Evolutionary conservation across 225 moss, liverwort and hornwort genomes (phyloP).

Genomic region (Takakia lepidozioides): DNA sequence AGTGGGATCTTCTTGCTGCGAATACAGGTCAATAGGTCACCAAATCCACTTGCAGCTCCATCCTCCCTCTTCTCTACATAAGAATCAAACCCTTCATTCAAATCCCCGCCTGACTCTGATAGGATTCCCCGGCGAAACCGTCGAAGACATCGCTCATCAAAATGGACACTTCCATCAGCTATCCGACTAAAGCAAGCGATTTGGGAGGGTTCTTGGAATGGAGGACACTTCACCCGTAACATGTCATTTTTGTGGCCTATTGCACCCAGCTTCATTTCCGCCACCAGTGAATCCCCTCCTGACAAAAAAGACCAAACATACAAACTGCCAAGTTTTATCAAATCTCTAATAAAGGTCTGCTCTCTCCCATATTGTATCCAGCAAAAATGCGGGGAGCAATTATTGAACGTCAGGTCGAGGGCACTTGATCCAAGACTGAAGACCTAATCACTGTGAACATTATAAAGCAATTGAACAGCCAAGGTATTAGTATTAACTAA

Average conservation of each 20-base stretch:
- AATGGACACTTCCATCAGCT: conserved; percentile 60
- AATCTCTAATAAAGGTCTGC: conserved; percentile 1
- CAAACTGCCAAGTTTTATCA: conserved; percentile 15
- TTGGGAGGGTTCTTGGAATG: conserved; percentile 89
- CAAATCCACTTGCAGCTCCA: conserved; percentile 69
- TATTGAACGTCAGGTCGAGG: too few species aligned
- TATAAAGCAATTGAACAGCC: too few species aligned
- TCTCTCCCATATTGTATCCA: too few species aligned
- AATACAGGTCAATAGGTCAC: conserved; percentile 83
- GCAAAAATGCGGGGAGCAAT: too few species aligned
- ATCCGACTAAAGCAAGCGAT: conserved; percentile 82
- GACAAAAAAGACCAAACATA: conserved; percentile 13
- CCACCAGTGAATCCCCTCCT: conserved; percentile 61
- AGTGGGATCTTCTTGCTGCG: conserved; percentile 79
- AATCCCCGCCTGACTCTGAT: conserved; percentile 58
- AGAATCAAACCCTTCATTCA: conserved; percentile 88
- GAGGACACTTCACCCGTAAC: conserved; percentile 79
- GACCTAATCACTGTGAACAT: too few species aligned
- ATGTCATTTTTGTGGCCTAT: conserved; percentile 84
- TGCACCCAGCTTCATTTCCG: conserved; percentile 92
- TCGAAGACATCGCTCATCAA: conserved; percentile 89
- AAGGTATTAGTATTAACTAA: too few species aligned
- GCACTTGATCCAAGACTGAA: too few species aligned
- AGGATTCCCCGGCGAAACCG: conserved; percentile 74
- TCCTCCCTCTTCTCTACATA: conserved; percentile 92